Conservation (phyloP, 1,284 basidiomycete species). For the Hortiboletus rubellus region DNA sequence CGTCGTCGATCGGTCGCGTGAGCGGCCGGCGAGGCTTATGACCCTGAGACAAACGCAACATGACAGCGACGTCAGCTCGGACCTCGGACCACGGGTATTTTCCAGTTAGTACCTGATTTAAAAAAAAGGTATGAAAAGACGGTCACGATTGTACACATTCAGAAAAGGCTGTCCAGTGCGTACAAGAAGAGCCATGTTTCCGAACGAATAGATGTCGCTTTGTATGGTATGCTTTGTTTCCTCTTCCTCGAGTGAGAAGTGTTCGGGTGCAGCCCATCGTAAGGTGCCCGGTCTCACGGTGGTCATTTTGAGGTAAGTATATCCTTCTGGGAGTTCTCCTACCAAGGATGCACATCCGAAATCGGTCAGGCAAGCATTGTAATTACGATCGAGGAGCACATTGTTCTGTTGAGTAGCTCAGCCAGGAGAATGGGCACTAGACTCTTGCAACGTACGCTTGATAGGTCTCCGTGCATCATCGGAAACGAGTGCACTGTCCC, state of each 20-base stretch:
- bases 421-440: too few relatives aligned
- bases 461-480: conserved; percentile 11
- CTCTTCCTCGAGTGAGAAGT: not conserved
- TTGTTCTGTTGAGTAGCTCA: conserved; percentile 10
- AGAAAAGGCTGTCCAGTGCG: not conserved
- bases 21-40: conserved; percentile 9
- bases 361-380: conserved; percentile 13
- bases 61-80: conserved; percentile 5
- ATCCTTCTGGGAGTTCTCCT: conserved; percentile 12
- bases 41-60: conserved; percentile 4
- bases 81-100: conserved; percentile 15
- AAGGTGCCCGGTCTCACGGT: conserved; percentile 9
- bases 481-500: conserved; percentile 13
- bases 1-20: conserved; percentile 6
- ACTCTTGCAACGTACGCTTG: conserved; percentile 3
- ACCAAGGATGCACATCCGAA: conserved; percentile 14
- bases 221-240: conserved; percentile 2
- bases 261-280: conserved; percentile 17
- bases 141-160: not conserved
- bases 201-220: conserved; percentile 20
- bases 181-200: conserved; percentile 8
- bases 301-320: conserved; percentile 6
- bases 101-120: conserved; percentile 8
- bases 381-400: conserved; percentile 11
- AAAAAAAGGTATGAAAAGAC: too few relatives aligned